phyloP scores from a whole-genome alignment of 768 basidiomycete genomes.

The Mycena pura region DNA sequence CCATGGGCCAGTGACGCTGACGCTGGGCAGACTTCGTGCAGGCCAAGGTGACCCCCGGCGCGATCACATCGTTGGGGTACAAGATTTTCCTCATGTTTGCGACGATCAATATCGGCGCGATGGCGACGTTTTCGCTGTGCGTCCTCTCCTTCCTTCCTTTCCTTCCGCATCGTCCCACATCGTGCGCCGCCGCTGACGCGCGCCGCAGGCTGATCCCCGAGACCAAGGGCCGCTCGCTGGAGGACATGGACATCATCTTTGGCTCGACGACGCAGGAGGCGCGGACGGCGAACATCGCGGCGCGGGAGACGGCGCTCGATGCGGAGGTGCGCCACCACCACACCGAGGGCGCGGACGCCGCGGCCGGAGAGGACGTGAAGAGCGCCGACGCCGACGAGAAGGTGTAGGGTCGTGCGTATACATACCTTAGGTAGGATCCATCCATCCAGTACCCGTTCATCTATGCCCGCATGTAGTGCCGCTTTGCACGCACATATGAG shows the following conservation, averaged over 20 bases:
- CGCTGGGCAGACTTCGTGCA: slow-evolving; percentile 65
- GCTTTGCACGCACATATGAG: too few species aligned
- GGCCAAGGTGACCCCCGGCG: slow-evolving; percentile 69
- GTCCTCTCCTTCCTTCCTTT: slow-evolving; percentile 26
- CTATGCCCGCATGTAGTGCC: too few species aligned
- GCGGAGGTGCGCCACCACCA: slow-evolving; percentile 1
- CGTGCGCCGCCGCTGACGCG: not conserved
- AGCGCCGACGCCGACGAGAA: too few species aligned
- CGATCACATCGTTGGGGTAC: slow-evolving; percentile 67
- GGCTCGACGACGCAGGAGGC: slow-evolving; percentile 62
- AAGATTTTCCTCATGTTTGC: slow-evolving; percentile 83
- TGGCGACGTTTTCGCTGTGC: slow-evolving; percentile 72
- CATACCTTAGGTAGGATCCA: too few species aligned
- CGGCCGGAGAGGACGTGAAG: too few species aligned
- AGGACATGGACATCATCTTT: slow-evolving; percentile 61
- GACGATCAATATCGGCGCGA: slow-evolving; percentile 73
- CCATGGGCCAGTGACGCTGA: not conserved
- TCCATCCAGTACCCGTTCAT: too few species aligned
- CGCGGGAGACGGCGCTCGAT: slow-evolving; percentile 39
- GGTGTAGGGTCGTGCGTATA: too few species aligned
- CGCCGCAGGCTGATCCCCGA: slow-evolving; percentile 59
- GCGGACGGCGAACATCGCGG: slow-evolving; percentile 59
- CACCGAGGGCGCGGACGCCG: too few species aligned
- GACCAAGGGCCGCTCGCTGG: slow-evolving; percentile 63
- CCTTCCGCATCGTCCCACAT: not conserved